These are phyloP conservation scores for Moesziomyces antarcticus DNA, from an alignment of 1,284 basidiomycete species.

Conservation along the genomic window DNA sequence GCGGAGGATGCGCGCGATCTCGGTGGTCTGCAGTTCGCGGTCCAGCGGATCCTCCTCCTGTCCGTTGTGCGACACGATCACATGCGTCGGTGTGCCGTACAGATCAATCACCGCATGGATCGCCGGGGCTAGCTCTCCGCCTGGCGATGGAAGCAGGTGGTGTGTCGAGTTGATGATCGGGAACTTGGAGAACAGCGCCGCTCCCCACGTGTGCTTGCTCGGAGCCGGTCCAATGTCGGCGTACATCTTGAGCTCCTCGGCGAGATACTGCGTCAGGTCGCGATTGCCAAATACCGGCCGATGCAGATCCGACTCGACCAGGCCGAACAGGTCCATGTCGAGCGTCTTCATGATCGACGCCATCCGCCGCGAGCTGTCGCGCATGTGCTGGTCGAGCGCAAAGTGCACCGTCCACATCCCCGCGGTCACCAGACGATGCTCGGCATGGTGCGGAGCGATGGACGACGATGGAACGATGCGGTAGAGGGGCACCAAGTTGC, in stretches of 20 bases:
- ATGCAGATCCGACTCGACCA: slow-evolving; percentile 87
- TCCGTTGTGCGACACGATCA: slow-evolving; percentile 90
- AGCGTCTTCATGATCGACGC: slow-evolving; percentile 74
- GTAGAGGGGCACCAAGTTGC: slow-evolving; percentile 67
- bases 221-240: slow-evolving; percentile 82
- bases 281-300: slow-evolving; percentile 88
- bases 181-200: slow-evolving; percentile 71
- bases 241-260: slow-evolving; percentile 78
- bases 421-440: slow-evolving; percentile 79
- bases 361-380: slow-evolving; percentile 73
- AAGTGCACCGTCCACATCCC: slow-evolving; percentile 82
- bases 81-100: slow-evolving; percentile 81
- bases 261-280: slow-evolving; percentile 71
- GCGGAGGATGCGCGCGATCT: slow-evolving; percentile 83
- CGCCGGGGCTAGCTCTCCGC: slow-evolving; percentile 81
- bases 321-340: slow-evolving; percentile 68
- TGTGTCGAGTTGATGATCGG: slow-evolving; percentile 90
- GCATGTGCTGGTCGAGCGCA: slow-evolving; percentile 62
- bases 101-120: slow-evolving; percentile 83
- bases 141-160: slow-evolving; percentile 86
- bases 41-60: slow-evolving; percentile 90
- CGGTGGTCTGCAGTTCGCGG: slow-evolving; percentile 85
- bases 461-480: slow-evolving; percentile 72
- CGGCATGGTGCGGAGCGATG: slow-evolving; percentile 76
- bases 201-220: slow-evolving; percentile 86